Evolutionary conservation across 257 asterid species (phyloP), one percentile per base, ranked within the genome.

Genomic region (Nicotiana obtusifolia): DNA sequence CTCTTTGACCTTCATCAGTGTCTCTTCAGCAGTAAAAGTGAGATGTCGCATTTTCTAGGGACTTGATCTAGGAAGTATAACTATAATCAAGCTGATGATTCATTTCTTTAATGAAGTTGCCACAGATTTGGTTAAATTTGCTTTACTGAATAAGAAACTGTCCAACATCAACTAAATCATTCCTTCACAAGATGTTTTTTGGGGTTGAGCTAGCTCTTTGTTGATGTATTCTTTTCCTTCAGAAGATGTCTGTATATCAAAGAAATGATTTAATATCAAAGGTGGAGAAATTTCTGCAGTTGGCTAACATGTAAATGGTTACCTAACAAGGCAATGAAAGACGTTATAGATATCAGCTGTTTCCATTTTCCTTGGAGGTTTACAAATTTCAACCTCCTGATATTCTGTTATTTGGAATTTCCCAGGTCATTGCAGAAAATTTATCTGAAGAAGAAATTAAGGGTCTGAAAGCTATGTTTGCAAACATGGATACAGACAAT

Each of bases 401-500:
- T 61, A 31, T 67, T 31, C 57, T 83, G 80, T 81, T 56, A 81
- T 59, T 62, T 57, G 37, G 65, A 80, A 61, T 60, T 44, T 19
- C 57, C 75, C 88, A 91, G 95, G 95, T 91, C 80, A 91, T 91
- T 30, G 93, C 95, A 54, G 87, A 91, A 84, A 91, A 90, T 81
- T 84, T 91, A 78, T 90, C 95, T 14, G 87, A 87, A 83, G 95
- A 91, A 81, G 95, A 91, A 86, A 91, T 91, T 66, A 88, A 90
- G 82, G 95, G 95, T 78, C 91, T 91, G 41, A 91, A 90, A 87
- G 83, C 95, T 35, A 91, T 84, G 85, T 90, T 91, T 67, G 83
- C 84, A 33, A 90, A 90, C 84, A 90, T 91, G 89, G 95, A 91
- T 89, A 91, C 93, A 1, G 95, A 91, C 84, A 89, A 89, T 20